These are phyloP conservation scores for Claviceps digitariae DNA, from an alignment of 2,329 filamentous ascomycete genomes.

Conservation along the genomic window DNA sequence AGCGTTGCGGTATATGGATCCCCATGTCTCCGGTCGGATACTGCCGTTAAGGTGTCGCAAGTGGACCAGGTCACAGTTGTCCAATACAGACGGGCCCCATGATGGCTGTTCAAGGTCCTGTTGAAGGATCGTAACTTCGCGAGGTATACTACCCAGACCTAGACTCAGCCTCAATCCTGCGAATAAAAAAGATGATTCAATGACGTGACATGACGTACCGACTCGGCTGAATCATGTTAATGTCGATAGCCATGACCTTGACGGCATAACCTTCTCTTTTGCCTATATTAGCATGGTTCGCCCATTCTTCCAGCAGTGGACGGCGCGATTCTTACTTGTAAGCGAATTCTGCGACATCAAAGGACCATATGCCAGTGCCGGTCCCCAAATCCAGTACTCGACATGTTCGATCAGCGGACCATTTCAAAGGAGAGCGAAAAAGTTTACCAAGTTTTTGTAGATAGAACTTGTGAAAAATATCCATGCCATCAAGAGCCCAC, in stretches of 20 bases:
- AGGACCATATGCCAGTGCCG: slow-evolving; percentile 84
- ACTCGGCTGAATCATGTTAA: slow-evolving; percentile 26
- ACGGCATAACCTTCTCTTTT: background rate
- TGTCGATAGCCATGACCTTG: slow-evolving; percentile 25
- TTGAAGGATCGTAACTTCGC: slow-evolving; percentile 39
- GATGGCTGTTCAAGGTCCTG: slow-evolving; percentile 60
- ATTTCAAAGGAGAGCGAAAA: slow-evolving; percentile 8
- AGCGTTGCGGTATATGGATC: slow-evolving; percentile 56
- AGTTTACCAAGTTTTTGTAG: slow-evolving; percentile 38
- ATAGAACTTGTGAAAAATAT: slow-evolving; percentile 72
- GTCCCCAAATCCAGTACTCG: slow-evolving; percentile 58
- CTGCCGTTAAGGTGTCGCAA: slow-evolving; percentile 67
- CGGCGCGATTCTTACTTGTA: too few relatives aligned
- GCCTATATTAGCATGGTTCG: background rate
- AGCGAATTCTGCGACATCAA: slow-evolving; percentile 54
- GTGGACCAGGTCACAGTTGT: slow-evolving; percentile 68
- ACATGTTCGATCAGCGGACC: slow-evolving; percentile 9
- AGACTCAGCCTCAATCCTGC: slow-evolving; percentile 3
- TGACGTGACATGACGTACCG: slow-evolving; percentile 7
- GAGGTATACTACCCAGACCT: slow-evolving; percentile 46
- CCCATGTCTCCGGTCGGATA: slow-evolving; percentile 55
- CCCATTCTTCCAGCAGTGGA: too few relatives aligned
- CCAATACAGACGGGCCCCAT: slow-evolving; percentile 37
- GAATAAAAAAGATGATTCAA: too few relatives aligned
- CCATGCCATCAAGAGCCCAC: slow-evolving; percentile 63